A percentile compares a stretch with the other conserved stretches of the same genome.
Evolutionary conservation across 2,329 filamentous ascomycete species (phyloP).

Genomic region (Aspergillus carbonarius): DNA sequence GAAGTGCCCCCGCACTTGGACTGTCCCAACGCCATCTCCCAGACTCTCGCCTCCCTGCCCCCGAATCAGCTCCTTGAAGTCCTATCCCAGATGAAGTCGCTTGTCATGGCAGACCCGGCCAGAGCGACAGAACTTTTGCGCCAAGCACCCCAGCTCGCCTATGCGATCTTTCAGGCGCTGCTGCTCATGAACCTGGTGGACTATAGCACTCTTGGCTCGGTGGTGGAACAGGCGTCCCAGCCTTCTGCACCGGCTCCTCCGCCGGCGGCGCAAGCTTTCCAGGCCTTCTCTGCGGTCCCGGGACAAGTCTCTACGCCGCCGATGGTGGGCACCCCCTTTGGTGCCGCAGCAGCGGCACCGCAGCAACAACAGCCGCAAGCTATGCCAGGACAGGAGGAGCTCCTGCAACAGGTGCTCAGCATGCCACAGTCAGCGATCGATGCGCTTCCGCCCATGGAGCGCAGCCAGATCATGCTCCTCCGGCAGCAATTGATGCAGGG

Average conservation of each 20-base stretch:
- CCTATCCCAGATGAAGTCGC: constrained; percentile 87
- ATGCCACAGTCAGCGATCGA: constrained; percentile 80
- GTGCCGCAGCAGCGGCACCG: constrained; percentile 45
- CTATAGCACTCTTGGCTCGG: constrained; percentile 74
- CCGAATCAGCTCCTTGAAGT: constrained; percentile 90
- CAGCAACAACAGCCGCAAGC: constrained; percentile 40
- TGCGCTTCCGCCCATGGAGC: constrained; percentile 70
- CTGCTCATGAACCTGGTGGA: constrained; percentile 92
- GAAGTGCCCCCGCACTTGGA: constrained; percentile 80
- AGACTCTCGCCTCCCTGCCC: constrained; percentile 82
- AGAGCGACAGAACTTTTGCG: constrained; percentile 83
- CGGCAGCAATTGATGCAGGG: constrained; percentile 61
- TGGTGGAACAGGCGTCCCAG: constrained; percentile 64
- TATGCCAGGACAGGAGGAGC: constrained; percentile 65
- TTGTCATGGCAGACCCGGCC: constrained; percentile 77
- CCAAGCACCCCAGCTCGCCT: constrained; percentile 87
- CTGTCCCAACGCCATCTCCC: constrained; percentile 86
- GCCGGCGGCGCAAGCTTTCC: constrained; percentile 35
- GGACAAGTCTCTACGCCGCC: constrained; percentile 56
- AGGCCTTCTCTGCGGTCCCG: constrained; percentile 37
- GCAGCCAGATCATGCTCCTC: constrained; percentile 75
- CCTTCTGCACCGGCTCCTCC: constrained; percentile 39
- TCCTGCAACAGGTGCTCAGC: constrained; percentile 78
- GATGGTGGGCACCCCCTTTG: constrained; percentile 42
- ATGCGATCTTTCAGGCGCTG: constrained; percentile 91